Conservation (phyloP, 139 green algal genomes). For the Dunaliella primolecta region DNA sequence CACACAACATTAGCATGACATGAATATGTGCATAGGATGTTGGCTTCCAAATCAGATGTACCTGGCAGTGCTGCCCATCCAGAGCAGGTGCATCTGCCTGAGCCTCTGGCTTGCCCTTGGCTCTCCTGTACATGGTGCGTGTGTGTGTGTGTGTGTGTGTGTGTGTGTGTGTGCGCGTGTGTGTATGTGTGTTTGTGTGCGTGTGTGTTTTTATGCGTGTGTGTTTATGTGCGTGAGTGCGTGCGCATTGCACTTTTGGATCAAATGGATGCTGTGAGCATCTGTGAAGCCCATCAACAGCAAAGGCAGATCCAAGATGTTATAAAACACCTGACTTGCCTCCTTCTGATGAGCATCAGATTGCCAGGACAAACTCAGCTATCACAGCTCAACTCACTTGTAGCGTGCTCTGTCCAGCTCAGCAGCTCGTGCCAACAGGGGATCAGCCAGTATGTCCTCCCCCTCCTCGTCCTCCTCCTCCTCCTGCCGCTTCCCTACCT, state of each 20-base stretch:
- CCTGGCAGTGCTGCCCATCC: neutral
- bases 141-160: neutral
- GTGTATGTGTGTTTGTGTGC: neutral
- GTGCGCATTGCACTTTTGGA: neutral
- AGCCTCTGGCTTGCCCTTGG: no score
- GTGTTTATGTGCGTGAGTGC: neutral
- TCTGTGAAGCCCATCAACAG: neutral
- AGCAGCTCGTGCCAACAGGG: neutral
- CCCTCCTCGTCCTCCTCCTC: constrained; percentile 4
- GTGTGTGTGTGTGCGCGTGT: neutral
- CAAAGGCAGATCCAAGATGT: neutral
- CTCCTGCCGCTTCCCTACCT: no score
- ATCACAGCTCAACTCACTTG: neutral
- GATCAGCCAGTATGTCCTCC: neutral
- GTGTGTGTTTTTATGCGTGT: neutral
- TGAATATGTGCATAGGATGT: neutral
- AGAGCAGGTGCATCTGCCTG: neutral
- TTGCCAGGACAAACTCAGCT: neutral
- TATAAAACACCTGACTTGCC: no score
- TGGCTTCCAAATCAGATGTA: no score
- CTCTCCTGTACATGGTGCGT: no score
- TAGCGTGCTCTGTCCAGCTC: neutral
- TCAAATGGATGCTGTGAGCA: neutral
- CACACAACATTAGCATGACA: neutral
- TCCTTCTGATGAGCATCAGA: no score